These are phyloP conservation scores for Venturia pyrina DNA, from an alignment of 2,329 filamentous ascomycete species.

Conservation along the genomic window DNA sequence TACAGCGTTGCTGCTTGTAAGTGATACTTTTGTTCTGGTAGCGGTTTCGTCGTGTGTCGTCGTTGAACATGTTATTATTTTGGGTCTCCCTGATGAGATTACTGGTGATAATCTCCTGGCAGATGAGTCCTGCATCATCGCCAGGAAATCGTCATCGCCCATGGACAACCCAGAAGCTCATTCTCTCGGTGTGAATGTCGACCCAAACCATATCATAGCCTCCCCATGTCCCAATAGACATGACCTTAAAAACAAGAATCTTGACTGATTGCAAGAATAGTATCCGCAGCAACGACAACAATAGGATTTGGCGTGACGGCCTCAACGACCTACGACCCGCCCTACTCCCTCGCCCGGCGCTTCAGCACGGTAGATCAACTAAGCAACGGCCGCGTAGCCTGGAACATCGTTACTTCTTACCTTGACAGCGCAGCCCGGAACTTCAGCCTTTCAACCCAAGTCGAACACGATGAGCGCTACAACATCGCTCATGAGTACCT, in stretches of 20 bases:
- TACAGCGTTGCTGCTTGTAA: constrained; percentile 28
- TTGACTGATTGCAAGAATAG: constrained; percentile 12
- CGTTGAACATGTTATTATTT: no score
- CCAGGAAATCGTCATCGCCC: no score
- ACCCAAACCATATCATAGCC: no score
- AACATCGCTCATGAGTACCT: constrained; percentile 53
- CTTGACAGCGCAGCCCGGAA: constrained; percentile 12
- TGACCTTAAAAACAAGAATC: no score
- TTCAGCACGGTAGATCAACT: constrained; percentile 29
- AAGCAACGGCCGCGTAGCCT: constrained; percentile 28
- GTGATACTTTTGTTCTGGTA: background rate
- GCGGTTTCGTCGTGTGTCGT: no score
- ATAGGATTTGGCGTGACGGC: constrained; percentile 30
- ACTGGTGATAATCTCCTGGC: no score
- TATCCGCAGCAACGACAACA: constrained; percentile 35
- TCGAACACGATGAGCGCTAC: constrained; percentile 53
- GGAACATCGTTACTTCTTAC: constrained; percentile 37
- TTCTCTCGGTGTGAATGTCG: no score
- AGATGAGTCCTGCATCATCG: no score
- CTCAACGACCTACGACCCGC: constrained; percentile 28
- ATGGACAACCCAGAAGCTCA: no score
- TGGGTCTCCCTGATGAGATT: no score
- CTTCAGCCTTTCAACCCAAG: constrained; percentile 45
- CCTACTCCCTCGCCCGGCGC: constrained; percentile 26
- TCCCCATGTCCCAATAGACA: no score